A percentile compares a stretch with the other conserved stretches of the same genome.
Evolutionary conservation across 192 early-diverging fungal species (phyloP).

Genomic region (Umbelopsis isabellina): DNA sequence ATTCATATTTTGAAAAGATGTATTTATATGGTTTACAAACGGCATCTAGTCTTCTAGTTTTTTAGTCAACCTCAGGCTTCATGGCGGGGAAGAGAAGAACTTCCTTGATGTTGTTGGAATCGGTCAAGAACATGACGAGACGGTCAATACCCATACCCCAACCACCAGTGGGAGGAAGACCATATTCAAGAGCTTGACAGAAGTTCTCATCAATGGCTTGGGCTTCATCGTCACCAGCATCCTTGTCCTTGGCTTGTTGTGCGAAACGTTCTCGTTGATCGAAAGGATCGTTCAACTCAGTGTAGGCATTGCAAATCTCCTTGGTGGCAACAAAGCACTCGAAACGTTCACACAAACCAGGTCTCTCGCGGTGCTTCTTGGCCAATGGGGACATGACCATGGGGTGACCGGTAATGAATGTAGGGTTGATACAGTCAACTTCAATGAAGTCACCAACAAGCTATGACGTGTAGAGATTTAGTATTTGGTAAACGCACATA

Average conservation of each 20-base stretch:
- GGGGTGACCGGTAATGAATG: conserved; percentile 97
- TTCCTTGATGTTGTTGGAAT: conserved; percentile 96
- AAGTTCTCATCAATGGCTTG: conserved; percentile 98
- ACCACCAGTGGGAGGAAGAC: conserved; percentile 93
- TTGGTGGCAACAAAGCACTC: conserved; percentile 99
- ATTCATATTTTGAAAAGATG: not conserved
- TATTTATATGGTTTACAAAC: not conserved
- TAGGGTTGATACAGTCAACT: conserved; percentile 79
- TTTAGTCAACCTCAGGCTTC: conserved; percentile 63
- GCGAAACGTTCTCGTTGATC: conserved; percentile 98
- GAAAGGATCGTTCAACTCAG: conserved; percentile 99
- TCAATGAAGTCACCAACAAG: conserved; percentile 85
- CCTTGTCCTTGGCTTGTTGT: conserved; percentile 97
- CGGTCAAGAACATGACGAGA: conserved; percentile 97
- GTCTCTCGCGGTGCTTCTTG: conserved; percentile 89
- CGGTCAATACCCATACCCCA: conserved; percentile 97
- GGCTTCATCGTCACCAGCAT: conserved; percentile 97
- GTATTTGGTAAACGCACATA: conserved; percentile 45
- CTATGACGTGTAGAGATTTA: conserved; percentile 20
- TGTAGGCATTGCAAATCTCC: conserved; percentile 99
- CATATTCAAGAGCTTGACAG: conserved; percentile 95
- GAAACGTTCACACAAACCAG: conserved; percentile 97
- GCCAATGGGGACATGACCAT: conserved; percentile 99
- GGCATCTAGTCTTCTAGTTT: conserved; percentile 20
- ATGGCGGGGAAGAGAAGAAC: conserved; percentile 69